A percentile compares a stretch with the other conserved stretches of the same genome.
These are phyloP conservation scores for Acrocalymma vagum DNA, from an alignment of 2,329 filamentous ascomycete genomes.

Conservation along the genomic window DNA sequence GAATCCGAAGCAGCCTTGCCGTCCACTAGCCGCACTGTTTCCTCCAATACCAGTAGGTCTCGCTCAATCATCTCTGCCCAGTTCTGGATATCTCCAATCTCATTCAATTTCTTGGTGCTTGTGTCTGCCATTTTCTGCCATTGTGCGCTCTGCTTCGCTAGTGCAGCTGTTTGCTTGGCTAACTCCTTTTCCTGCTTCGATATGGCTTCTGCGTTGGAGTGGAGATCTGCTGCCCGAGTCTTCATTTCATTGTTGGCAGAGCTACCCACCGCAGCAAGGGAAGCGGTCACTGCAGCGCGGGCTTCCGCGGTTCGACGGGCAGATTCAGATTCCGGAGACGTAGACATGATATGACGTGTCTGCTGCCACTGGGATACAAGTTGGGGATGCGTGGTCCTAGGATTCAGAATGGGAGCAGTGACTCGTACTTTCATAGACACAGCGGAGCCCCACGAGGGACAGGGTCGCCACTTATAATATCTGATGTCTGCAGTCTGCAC, in stretches of 20 bases:
- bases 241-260: conserved; percentile 74
- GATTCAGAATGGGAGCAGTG: conserved; percentile 10
- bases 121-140: conserved; percentile 70
- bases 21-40: conserved; percentile 49
- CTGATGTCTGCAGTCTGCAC: conserved; percentile 12
- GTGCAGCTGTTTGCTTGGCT: conserved; percentile 64
- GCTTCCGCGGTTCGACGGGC: conserved; percentile 55
- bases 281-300: conserved; percentile 59
- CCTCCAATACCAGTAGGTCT: conserved; percentile 50
- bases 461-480: conserved; percentile 7
- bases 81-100: conserved; percentile 83
- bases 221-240: conserved; percentile 72
- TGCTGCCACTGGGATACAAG: conserved; percentile 2
- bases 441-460: conserved; percentile 3
- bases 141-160: conserved; percentile 71
- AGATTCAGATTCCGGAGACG: conserved; percentile 35
- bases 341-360: conserved; percentile 32
- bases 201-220: conserved; percentile 73
- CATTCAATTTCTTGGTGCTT: conserved; percentile 73
- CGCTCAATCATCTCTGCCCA: conserved; percentile 81
- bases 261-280: conserved; percentile 67
- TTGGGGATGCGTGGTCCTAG: conserved; percentile 4
- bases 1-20: conserved; percentile 31
- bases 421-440: conserved; percentile 3
- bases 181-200: conserved; percentile 73